Evolutionary conservation across 108 stramenopile species (phyloP), one percentile per base, ranked within the genome.

Genomic region (Tribonema minus): DNA sequence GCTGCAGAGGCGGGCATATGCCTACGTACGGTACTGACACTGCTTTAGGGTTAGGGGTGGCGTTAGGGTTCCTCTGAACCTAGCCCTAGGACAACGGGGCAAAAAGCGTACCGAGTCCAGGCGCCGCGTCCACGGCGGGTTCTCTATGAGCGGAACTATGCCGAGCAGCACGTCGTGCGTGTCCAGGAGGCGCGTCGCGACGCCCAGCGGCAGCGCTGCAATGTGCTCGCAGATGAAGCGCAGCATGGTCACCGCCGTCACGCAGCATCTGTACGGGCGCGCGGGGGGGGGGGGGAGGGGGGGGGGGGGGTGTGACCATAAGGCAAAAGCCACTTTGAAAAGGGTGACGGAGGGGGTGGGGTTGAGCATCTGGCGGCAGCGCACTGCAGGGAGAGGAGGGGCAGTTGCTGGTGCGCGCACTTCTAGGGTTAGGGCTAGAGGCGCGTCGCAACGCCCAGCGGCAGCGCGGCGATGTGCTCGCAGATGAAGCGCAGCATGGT

Each of bases 61-160:
- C n/a, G n/a, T n/a, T n/a, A n/a, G n/a, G n/a, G n/a, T n/a, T n/a
- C n/a, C n/a, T n/a, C n/a, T n/a, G n/a, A n/a, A n/a, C n/a, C n/a
- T n/a, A n/a, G n/a, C n/a, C n/a, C n/a, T n/a, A n/a, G n/a, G n/a
- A n/a, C n/a, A n/a, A n/a, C n/a, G n/a, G n/a, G n/a, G n/a, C n/a
- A n/a, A n/a, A n/a, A n/a, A n/a, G n/a, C 9, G 12, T 0, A 76
- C 72, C 72, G 61, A 30, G 26, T 73, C 64, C 40, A 61, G 60
- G 25, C 71, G 25, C 58, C 92, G 62, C 26, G 91, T 91, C 92
- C 92, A 93, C 3, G 92, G 92, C 37, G 92, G 92, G 74, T 92
- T 90, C 35, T 93, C 92, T 0, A 93, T 66, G 6, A 92, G 85
- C 1, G 90, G 90, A 6, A 91, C 80, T 65, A 93, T 76, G 26